phyloP scores from a whole-genome alignment of 2,329 filamentous ascomycete species.

The Beauveria sp. region DNA sequence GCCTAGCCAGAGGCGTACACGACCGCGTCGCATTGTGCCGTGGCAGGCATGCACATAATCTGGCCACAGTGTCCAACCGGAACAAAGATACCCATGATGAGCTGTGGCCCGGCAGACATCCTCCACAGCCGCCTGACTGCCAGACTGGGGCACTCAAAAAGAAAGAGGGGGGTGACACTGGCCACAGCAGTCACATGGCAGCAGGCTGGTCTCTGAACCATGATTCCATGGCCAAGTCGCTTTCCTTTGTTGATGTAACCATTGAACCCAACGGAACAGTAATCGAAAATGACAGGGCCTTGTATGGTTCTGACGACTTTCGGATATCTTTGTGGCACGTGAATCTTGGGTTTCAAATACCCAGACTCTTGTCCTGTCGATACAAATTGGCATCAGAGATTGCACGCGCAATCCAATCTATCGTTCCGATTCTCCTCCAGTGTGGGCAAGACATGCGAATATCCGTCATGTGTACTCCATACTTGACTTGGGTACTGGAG shows the following conservation, averaged over 20 bases:
- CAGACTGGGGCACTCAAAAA: neutral
- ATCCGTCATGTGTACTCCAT: too few relatives aligned
- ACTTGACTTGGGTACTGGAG: neutral
- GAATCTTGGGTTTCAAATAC: neutral
- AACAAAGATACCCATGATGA: slow-evolving; percentile 6
- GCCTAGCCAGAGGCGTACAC: neutral
- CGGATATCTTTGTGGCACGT: neutral
- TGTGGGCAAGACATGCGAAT: neutral
- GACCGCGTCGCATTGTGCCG: neutral
- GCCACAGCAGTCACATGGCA: slow-evolving; percentile 7
- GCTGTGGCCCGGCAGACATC: neutral
- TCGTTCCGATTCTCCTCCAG: slow-evolving; percentile 2
- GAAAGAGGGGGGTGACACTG: neutral
- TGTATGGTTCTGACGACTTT: too few relatives aligned
- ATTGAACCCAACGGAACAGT: slow-evolving; percentile 2
- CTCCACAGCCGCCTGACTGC: neutral
- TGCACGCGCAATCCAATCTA: slow-evolving; percentile 6
- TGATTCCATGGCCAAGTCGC: neutral
- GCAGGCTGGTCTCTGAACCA: neutral
- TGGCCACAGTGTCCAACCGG: neutral
- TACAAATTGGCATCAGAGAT: slow-evolving; percentile 5
- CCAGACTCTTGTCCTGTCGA: neutral
- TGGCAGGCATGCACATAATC: slow-evolving; percentile 4
- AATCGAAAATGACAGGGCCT: neutral
- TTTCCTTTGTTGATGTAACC: slow-evolving; percentile 5